Percentiles rank a stretch among this genome's conserved stretches.
phyloP scores from a whole-genome alignment of 805 yeast species.

The Ogataea zsoltii region DNA sequence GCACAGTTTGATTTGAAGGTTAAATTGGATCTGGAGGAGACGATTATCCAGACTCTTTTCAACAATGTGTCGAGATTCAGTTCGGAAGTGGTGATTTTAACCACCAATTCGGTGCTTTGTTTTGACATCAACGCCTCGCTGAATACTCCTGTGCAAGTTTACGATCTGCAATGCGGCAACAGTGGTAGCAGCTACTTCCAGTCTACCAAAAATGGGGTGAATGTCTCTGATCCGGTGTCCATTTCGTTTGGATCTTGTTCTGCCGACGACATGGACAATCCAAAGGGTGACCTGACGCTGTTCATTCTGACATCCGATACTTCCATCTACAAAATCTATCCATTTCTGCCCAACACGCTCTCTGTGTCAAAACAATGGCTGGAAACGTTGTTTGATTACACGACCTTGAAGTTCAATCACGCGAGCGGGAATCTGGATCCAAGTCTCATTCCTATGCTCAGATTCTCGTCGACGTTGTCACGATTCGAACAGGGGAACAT shows the following conservation, averaged over 20 bases:
- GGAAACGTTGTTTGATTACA: slow-evolving; percentile 28
- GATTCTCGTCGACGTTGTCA: slow-evolving; percentile 26
- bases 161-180: slow-evolving; percentile 22
- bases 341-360: slow-evolving; percentile 57
- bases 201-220: slow-evolving; percentile 2
- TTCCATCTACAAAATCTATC: slow-evolving; percentile 60
- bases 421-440: slow-evolving; percentile 19
- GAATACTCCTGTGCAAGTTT: slow-evolving; percentile 20
- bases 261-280: slow-evolving; percentile 17
- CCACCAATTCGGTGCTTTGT: slow-evolving; percentile 35
- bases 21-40: slow-evolving; percentile 20
- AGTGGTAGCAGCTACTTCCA: slow-evolving; percentile 25
- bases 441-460: slow-evolving; percentile 22
- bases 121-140: slow-evolving; percentile 37
- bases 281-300: slow-evolving; percentile 50
- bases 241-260: slow-evolving; percentile 45
- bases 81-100: slow-evolving; percentile 44
- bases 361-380: slow-evolving; percentile 37
- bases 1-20: slow-evolving; percentile 11
- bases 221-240: slow-evolving; percentile 39
- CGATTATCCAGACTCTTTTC: slow-evolving; percentile 43
- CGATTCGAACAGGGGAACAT: slow-evolving; percentile 14
- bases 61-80: slow-evolving; percentile 44
- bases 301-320: slow-evolving; percentile 55
- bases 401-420: slow-evolving; percentile 22